Percentiles rank a stretch among this genome's conserved stretches.
Conservation (phyloP, 768 basidiomycete species). For the Macrocybe gigantea region DNA sequence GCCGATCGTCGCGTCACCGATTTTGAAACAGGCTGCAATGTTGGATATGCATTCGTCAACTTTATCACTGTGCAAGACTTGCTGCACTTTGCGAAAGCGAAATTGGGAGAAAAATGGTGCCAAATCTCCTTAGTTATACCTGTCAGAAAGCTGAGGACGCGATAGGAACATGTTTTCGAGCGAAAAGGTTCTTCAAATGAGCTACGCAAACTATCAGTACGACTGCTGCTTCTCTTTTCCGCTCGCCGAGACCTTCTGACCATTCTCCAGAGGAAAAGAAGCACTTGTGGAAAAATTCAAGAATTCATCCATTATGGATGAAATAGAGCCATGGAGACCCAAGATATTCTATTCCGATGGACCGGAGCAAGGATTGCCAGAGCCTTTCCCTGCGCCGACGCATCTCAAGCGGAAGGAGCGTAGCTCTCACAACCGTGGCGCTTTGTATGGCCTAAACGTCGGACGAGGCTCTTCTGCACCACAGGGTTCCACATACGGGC, state of each 20-base stretch:
- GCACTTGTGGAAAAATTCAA: constrained; percentile 90
- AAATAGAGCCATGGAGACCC: constrained; percentile 75
- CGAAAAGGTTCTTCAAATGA: constrained; percentile 87
- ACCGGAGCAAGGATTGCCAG: constrained; percentile 63
- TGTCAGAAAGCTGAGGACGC: constrained; percentile 3
- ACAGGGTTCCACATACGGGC: neutral
- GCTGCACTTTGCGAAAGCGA: constrained; percentile 64
- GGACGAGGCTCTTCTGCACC: constrained; percentile 8
- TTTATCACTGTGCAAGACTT: constrained; percentile 79
- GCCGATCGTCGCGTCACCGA: constrained; percentile 3
- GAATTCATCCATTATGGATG: constrained; percentile 87
- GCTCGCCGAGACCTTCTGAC: neutral
- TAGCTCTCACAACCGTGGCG: constrained; percentile 73
- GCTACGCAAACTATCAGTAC: constrained; percentile 89
- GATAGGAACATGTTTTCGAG: constrained; percentile 87
- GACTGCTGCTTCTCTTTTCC: constrained; percentile 22
- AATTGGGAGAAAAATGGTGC: constrained; percentile 77
- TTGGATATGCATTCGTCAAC: constrained; percentile 86
- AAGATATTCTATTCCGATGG: constrained; percentile 82
- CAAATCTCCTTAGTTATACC: neutral
- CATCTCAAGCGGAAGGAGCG: constrained; percentile 78
- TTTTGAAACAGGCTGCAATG: constrained; percentile 55
- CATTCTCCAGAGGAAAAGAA: constrained; percentile 69
- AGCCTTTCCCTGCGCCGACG: constrained; percentile 80
- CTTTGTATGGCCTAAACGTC: constrained; percentile 45